phyloP scores from a whole-genome alignment of 2,329 filamentous ascomycete genomes.

The Simplicillium aogashimaense region DNA sequence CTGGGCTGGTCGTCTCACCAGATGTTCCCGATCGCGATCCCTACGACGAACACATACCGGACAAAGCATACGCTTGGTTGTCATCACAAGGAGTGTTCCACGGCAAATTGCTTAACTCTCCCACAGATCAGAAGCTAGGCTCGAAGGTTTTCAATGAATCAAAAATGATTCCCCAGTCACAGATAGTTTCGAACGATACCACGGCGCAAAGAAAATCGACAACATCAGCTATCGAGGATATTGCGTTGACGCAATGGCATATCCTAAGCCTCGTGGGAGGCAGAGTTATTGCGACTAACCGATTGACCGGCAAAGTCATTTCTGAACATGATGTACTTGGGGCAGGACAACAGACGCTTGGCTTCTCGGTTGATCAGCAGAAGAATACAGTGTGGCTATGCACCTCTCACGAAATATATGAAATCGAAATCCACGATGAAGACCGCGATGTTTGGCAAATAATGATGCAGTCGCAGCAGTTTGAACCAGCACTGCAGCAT shows the following conservation, averaged over 20 bases:
- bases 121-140: slow-evolving; percentile 53
- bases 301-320: slow-evolving; percentile 74
- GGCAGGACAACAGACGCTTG: slow-evolving; percentile 68
- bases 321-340: slow-evolving; percentile 84
- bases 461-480: slow-evolving; percentile 77
- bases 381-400: slow-evolving; percentile 98
- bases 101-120: slow-evolving; percentile 61
- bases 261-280: slow-evolving; percentile 75
- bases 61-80: slow-evolving; percentile 83
- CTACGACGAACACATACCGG: slow-evolving; percentile 51
- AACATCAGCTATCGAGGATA: slow-evolving; percentile 65
- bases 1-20: slow-evolving; percentile 66
- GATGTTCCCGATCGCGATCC: slow-evolving; percentile 49
- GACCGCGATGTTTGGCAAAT: slow-evolving; percentile 92
- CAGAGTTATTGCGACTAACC: slow-evolving; percentile 74
- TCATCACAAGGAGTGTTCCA: slow-evolving; percentile 79
- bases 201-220: slow-evolving; percentile 54
- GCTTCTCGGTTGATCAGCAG: slow-evolving; percentile 77
- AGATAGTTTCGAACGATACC: slow-evolving; percentile 60
- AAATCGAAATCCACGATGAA: slow-evolving; percentile 84
- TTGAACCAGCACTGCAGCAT: slow-evolving; percentile 78
- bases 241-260: slow-evolving; percentile 90
- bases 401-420: slow-evolving; percentile 82
- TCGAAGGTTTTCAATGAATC: slow-evolving; percentile 68
- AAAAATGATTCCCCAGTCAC: slow-evolving; percentile 64